Evolutionary conservation across 1,284 basidiomycete genomes (phyloP).

Genomic region (Acaromyces ingoldii): DNA sequence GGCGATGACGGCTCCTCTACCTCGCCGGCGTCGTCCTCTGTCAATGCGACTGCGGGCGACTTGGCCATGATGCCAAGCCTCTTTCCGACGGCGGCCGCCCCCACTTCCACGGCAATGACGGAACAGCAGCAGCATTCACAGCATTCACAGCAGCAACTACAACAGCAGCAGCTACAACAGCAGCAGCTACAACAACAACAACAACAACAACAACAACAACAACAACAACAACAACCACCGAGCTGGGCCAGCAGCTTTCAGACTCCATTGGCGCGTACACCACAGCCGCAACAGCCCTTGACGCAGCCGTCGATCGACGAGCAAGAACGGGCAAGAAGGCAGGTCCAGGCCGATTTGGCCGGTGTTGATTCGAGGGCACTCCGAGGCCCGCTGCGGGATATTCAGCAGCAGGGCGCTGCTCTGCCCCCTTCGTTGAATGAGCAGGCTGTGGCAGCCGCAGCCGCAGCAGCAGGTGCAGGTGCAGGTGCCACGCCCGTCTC

Average conservation of each 20-base stretch:
- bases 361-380: slow-evolving; percentile 37
- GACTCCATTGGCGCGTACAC: neutral
- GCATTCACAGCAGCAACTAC: too few relatives aligned
- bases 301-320: slow-evolving; percentile 9
- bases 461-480: neutral
- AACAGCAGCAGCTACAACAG: neutral
- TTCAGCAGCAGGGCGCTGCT: slow-evolving; percentile 14
- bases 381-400: slow-evolving; percentile 32
- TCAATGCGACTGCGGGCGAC: slow-evolving; percentile 14
- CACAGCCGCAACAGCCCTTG: neutral
- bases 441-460: too few relatives aligned
- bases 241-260: neutral
- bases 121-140: slow-evolving; percentile 15
- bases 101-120: slow-evolving; percentile 11
- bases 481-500: too few relatives aligned
- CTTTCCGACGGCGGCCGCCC: neutral
- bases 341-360: slow-evolving; percentile 28
- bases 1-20: slow-evolving; percentile 12
- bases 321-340: slow-evolving; percentile 23
- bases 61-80: too few relatives aligned
- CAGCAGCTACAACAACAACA: neutral
- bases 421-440: neutral
- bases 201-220: neutral
- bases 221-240: neutral
- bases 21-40: too few relatives aligned